Conservation (phyloP, 2,329 filamentous ascomycete species). For the Fusarium brachygibbosum region DNA sequence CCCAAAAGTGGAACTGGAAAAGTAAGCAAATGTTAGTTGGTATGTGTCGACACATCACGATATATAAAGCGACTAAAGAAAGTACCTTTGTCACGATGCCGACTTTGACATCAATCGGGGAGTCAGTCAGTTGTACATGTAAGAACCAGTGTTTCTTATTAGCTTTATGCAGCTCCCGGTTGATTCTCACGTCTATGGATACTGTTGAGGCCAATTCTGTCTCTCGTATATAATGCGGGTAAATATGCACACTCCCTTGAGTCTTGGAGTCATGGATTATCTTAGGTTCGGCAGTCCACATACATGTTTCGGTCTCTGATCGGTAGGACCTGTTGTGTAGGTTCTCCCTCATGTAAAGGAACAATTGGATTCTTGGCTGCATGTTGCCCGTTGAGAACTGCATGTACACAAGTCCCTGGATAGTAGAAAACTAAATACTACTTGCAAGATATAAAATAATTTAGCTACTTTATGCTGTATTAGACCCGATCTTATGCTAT, state of each 20-base stretch:
- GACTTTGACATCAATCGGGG: background rate
- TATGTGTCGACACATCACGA: background rate
- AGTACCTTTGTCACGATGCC: background rate
- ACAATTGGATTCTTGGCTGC: slow-evolving; percentile 4
- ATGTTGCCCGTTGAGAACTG: background rate
- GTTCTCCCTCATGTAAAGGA: background rate
- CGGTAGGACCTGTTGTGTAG: background rate
- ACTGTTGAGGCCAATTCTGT: background rate
- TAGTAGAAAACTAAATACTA: too few species aligned
- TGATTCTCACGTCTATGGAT: background rate
- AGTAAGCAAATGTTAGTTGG: background rate
- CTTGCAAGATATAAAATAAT: too few species aligned
- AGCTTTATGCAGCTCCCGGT: background rate
- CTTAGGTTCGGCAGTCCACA: background rate
- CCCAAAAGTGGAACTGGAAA: too few species aligned
- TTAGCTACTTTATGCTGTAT: too few species aligned
- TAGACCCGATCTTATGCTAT: too few species aligned
- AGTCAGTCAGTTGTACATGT: background rate
- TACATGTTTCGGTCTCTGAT: background rate
- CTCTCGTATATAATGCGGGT: background rate
- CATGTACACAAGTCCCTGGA: background rate
- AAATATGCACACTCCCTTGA: slow-evolving; percentile 13
- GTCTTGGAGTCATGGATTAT: slow-evolving; percentile 13
- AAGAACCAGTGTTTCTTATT: background rate
- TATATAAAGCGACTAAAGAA: background rate